Conservation (phyloP, 768 basidiomycete genomes). For the Naganishia kalamii region DNA sequence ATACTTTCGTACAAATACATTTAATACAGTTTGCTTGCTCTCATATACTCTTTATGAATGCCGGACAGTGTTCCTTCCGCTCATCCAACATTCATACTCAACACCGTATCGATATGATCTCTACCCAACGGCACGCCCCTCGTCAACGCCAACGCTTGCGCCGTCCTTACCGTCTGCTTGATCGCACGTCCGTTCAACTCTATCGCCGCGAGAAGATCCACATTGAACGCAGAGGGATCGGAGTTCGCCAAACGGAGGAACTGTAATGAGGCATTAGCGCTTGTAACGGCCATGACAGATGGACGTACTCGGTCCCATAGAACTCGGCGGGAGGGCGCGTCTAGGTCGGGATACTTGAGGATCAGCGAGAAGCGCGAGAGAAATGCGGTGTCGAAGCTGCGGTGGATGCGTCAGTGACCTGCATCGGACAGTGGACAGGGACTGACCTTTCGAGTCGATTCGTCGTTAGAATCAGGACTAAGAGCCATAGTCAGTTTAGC, state of each 20-base stretch:
- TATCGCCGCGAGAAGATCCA: not conserved
- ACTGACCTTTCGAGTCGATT: not conserved
- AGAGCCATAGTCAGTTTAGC: not conserved
- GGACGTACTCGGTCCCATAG: not conserved
- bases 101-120: constrained; percentile 5
- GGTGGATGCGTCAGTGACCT: not conserved
- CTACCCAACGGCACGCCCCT: not conserved
- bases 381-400: not conserved
- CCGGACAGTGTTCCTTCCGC: not conserved
- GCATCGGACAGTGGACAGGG: not conserved
- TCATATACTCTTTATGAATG: too few species aligned
- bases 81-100: constrained; percentile 3
- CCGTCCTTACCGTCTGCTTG: constrained; percentile 1
- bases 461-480: not conserved
- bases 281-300: not conserved
- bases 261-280: not conserved
- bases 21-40: not conserved
- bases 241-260: not conserved
- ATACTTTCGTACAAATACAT: not conserved
- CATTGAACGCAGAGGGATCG: not conserved
- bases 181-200: not conserved
- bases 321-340: not conserved
- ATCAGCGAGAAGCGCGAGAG: constrained; percentile 1
- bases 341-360: not conserved
- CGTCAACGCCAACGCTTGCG: not conserved